Evolutionary conservation across 768 basidiomycete genomes (phyloP).

Genomic region (Mycena galericulata): DNA sequence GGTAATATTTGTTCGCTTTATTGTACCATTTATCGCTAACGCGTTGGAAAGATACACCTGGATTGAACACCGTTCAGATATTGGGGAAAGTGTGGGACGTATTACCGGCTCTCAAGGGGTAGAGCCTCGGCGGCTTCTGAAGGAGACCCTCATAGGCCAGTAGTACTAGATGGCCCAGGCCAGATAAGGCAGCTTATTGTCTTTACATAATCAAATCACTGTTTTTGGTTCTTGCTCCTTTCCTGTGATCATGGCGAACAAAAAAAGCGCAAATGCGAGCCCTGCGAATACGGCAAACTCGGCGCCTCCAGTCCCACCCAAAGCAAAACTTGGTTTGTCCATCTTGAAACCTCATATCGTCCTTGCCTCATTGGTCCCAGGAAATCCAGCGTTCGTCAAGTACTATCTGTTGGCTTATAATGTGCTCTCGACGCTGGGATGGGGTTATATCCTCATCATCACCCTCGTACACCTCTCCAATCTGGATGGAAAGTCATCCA

Average conservation of each 20-base stretch:
- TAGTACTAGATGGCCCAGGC: too few species aligned
- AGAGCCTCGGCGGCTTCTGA: neutral
- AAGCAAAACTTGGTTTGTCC: constrained; percentile 22
- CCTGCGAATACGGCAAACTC: constrained; percentile 5
- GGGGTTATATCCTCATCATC: constrained; percentile 76
- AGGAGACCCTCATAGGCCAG: too few species aligned
- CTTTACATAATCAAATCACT: neutral
- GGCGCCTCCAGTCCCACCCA: constrained; percentile 30
- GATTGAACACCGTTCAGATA: neutral
- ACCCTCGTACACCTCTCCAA: constrained; percentile 64
- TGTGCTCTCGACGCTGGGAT: constrained; percentile 75
- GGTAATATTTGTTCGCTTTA: neutral
- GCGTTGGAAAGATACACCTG: neutral
- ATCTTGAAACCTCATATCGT: neutral
- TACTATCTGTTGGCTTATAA: constrained; percentile 88
- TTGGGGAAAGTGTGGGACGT: constrained; percentile 11
- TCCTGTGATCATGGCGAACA: constrained; percentile 26
- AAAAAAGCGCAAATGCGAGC: constrained; percentile 23
- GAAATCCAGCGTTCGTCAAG: constrained; percentile 45
- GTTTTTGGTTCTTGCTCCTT: too few species aligned
- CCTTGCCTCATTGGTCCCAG: constrained; percentile 5
- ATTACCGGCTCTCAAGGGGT: constrained; percentile 1
- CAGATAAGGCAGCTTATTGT: too few species aligned
- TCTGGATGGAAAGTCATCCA: constrained; percentile 53
- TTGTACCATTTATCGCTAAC: neutral